Percentiles rank a stretch among this genome's conserved stretches.
These are phyloP conservation scores for Talaromyces funiculosus DNA, from an alignment of 2,329 filamentous ascomycete species.

Conservation along the genomic window DNA sequence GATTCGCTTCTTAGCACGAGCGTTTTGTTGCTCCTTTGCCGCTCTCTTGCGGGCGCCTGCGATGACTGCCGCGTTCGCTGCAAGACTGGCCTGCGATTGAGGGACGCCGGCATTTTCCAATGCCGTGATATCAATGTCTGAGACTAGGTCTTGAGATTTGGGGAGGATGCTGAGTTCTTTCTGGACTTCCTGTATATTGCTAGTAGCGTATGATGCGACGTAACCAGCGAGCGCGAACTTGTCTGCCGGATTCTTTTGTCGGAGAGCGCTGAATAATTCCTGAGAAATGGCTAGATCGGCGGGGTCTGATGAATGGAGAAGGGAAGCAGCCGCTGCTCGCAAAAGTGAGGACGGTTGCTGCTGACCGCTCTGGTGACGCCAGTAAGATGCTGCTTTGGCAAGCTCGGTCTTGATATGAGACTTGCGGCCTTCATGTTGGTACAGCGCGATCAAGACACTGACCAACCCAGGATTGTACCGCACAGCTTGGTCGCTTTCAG, in stretches of 20 bases:
- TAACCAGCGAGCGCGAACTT: slow-evolving; percentile 70
- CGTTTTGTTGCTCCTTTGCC: slow-evolving; percentile 23
- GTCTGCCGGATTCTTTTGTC: slow-evolving; percentile 59
- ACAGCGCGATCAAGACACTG: slow-evolving; percentile 71
- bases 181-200: slow-evolving; percentile 33
- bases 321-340: slow-evolving; percentile 72
- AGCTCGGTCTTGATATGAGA: slow-evolving; percentile 67
- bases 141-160: slow-evolving; percentile 36
- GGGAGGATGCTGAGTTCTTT: slow-evolving; percentile 35
- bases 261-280: slow-evolving; percentile 71
- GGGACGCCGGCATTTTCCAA: slow-evolving; percentile 43
- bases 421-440: slow-evolving; percentile 68
- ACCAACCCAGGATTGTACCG: slow-evolving; percentile 82
- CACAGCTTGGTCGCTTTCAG: slow-evolving; percentile 57
- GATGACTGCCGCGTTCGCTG: slow-evolving; percentile 27
- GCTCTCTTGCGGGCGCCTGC: slow-evolving; percentile 38
- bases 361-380: slow-evolving; percentile 51
- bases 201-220: slow-evolving; percentile 71
- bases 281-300: slow-evolving; percentile 66
- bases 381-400: slow-evolving; percentile 72
- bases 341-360: slow-evolving; percentile 61
- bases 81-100: slow-evolving; percentile 27
- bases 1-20: slow-evolving; percentile 35
- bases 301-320: slow-evolving; percentile 67
- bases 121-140: slow-evolving; percentile 38